Base-by-base conservation (phyloP, 495 filamentous ascomycete species). In the Talaromyces trachyspermus region DNA sequence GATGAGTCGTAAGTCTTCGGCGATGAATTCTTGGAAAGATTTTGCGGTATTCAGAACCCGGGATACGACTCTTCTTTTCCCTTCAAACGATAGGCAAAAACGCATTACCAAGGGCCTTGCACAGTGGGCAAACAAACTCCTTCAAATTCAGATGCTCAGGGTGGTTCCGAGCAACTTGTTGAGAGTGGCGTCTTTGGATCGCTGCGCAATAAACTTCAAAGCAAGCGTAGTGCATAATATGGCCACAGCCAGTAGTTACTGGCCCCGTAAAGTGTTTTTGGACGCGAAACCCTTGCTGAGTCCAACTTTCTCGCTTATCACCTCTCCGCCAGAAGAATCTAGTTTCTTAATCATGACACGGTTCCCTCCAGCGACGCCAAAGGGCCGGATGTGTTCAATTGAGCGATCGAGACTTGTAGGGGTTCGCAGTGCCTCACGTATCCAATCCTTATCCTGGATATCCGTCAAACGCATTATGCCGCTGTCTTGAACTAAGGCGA, bases 151-250 rank as follows among this genome's bases (percentile, higher is more conserved):
- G 68, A 39, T 79, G 74, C 60, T 97, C 94, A 0, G 92, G 92
- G 54, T 95, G 90, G 49, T 92, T 84, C 4, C 92, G 78, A 12
- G 94, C 89, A 60, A 97, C 92, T 55, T 97, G 92, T 53, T 89
- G 86, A 27, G 71, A 78, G 52, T 99, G 94, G 37, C 92, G 80
- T 42, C 88, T 78, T 40, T 80, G 71, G 0, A 88, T 92, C 0
- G 91, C 85, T 14, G 82, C 75, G 57, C 84, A 84, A 64, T 96
- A 97, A 24, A 82, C 77, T 53, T 96, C 90, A 56, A 97, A 99
- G 63, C 92, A 99, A 25, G 78, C 79, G 58, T 87, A 99, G 59
- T 99, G 92, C 92, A 99, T 99, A 52, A 97, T 90, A 62, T 99
- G 92, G 5, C 89, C 91, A 65, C 92, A 99, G 23, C 91, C 87